Percentiles rank a stretch among this genome's conserved stretches.
Conservation (phyloP, 2,329 filamentous ascomycete genomes). For the Epichloe elymi region DNA sequence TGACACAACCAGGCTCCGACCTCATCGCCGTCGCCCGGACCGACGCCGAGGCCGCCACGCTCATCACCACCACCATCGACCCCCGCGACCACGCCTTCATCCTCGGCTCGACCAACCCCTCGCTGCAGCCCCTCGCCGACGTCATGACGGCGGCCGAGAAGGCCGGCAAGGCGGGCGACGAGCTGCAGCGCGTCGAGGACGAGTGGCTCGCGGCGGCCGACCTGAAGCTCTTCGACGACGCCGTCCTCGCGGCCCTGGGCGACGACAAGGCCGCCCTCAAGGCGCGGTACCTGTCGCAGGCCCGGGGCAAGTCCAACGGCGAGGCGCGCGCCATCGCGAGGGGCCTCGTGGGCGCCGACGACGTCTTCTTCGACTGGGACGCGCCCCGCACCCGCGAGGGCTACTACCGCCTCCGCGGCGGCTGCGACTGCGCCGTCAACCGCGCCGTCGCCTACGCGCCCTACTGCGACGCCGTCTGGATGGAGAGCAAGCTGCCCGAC, state of each 20-base stretch:
- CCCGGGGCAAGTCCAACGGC: slow-evolving; percentile 72
- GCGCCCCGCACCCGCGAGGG: slow-evolving; percentile 85
- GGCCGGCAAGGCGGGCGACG: slow-evolving; percentile 63
- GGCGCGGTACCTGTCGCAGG: slow-evolving; percentile 49
- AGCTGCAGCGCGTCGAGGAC: slow-evolving; percentile 88
- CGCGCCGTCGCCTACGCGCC: slow-evolving; percentile 84
- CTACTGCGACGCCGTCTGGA: slow-evolving; percentile 95
- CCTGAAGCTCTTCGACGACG: slow-evolving; percentile 82
- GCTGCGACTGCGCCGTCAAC: slow-evolving; percentile 83
- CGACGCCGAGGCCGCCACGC: slow-evolving; percentile 92
- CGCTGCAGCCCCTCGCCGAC: slow-evolving; percentile 72
- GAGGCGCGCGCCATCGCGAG: slow-evolving; percentile 74
- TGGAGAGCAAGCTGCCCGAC: slow-evolving; percentile 96
- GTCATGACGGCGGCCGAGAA: slow-evolving; percentile 80
- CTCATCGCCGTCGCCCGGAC: slow-evolving; percentile 86
- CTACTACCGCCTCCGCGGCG: slow-evolving; percentile 85
- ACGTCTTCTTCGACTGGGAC: slow-evolving; percentile 93
- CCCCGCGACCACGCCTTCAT: slow-evolving; percentile 92
- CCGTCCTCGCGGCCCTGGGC: slow-evolving; percentile 72
- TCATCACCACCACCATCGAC: slow-evolving; percentile 95
- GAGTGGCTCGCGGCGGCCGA: slow-evolving; percentile 66
- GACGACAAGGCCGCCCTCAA: slow-evolving; percentile 46
- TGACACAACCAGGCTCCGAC: slow-evolving; percentile 46
- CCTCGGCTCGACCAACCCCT: slow-evolving; percentile 74
- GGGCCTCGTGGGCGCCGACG: slow-evolving; percentile 63